phyloP scores from a whole-genome alignment of 1,139 yeast species.

The Yamadazyma triangularis region DNA sequence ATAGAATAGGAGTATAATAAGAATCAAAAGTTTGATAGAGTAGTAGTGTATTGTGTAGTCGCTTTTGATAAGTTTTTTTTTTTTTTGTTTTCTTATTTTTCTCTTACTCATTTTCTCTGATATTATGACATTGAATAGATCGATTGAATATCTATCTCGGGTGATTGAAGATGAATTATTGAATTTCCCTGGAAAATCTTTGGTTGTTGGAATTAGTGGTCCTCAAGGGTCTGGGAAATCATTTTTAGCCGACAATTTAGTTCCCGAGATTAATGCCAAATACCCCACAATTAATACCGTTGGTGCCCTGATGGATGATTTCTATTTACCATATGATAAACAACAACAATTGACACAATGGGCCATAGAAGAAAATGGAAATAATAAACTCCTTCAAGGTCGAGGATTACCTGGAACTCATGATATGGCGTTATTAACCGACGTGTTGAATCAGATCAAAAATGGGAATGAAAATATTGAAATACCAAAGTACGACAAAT shows the following conservation, averaged over 20 bases:
- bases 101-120: too few species aligned
- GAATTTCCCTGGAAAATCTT: slow-evolving; percentile 24
- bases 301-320: slow-evolving; percentile 79
- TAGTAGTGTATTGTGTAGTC: slow-evolving; percentile 1
- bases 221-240: slow-evolving; percentile 96
- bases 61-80: too few species aligned
- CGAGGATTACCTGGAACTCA: slow-evolving; percentile 96
- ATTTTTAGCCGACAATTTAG: slow-evolving; percentile 50
- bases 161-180: not conserved
- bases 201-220: slow-evolving; percentile 72
- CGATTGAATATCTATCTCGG: not conserved
- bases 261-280: slow-evolving; percentile 25
- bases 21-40: too few species aligned
- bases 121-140: not conserved
- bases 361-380: slow-evolving; percentile 15
- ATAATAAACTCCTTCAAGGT: slow-evolving; percentile 62
- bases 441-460: slow-evolving; percentile 8
- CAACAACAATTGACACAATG: slow-evolving; percentile 44
- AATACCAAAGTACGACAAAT: slow-evolving; percentile 78
- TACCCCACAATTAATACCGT: slow-evolving; percentile 42
- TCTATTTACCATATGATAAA: slow-evolving; percentile 63
- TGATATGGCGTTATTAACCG: slow-evolving; percentile 40
- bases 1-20: too few species aligned
- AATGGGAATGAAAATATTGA: slow-evolving; percentile 17
- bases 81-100: too few species aligned